A percentile compares a stretch with the other conserved stretches of the same genome.
phyloP scores from a whole-genome alignment of 176 grass and related monocot species.

The Zoysia japonica region DNA sequence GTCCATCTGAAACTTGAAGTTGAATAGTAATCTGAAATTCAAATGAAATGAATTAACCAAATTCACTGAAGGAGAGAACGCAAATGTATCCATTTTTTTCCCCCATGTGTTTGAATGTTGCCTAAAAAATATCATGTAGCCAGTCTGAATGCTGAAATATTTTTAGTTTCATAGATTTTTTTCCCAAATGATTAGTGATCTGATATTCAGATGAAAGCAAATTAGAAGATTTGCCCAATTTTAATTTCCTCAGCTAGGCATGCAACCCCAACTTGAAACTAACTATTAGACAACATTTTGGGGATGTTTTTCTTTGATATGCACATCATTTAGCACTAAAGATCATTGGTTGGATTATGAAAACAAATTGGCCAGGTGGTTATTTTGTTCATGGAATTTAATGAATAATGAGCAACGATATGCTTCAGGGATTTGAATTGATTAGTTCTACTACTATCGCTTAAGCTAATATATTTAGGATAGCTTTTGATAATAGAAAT shows the following conservation, averaged over 20 bases:
- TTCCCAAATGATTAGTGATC: neutral
- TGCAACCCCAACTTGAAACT: neutral
- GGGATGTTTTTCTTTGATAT: neutral
- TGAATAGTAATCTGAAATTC: neutral
- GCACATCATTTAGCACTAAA: neutral
- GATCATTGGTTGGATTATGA: neutral
- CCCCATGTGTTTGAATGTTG: neutral
- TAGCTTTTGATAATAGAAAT: neutral
- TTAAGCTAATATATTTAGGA: constrained; percentile 4
- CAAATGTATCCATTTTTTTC: neutral
- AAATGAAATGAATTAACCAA: neutral
- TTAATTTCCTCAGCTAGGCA: neutral
- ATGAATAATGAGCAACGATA: neutral
- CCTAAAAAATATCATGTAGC: neutral
- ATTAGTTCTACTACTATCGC: neutral
- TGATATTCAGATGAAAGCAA: neutral
- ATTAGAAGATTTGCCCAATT: neutral
- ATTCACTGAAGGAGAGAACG: neutral
- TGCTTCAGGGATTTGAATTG: neutral
- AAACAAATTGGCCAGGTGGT: neutral
- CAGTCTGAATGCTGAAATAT: neutral
- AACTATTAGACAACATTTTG: neutral
- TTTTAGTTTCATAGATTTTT: neutral
- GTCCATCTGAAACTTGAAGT: neutral
- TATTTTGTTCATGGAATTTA: neutral